Conservation (phyloP, 805 yeast species). For the Candida boleticola region DNA sequence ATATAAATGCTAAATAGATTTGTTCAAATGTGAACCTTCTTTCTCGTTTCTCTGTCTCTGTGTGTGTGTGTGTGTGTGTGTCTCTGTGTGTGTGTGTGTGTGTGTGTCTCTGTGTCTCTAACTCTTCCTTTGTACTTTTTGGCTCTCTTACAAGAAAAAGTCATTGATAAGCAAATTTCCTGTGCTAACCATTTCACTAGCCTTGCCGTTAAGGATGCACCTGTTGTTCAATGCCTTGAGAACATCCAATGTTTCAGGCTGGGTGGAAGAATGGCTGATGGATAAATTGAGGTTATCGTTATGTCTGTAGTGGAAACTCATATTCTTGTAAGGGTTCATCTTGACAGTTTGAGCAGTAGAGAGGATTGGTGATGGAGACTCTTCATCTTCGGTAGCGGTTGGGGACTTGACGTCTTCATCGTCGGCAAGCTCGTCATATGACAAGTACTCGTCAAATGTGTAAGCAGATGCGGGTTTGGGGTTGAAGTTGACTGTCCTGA, state of each 20-base stretch:
- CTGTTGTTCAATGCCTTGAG: constrained; percentile 33
- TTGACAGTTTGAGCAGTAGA: constrained; percentile 7
- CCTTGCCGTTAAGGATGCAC: constrained; percentile 38
- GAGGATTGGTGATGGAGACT: neutral
- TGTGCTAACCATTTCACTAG: constrained; percentile 44
- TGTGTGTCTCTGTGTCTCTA: no score
- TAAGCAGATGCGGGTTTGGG: constrained; percentile 23
- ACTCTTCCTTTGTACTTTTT: neutral
- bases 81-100: no score
- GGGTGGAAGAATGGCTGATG: constrained; percentile 15
- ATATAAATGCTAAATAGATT: neutral
- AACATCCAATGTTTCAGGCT: constrained; percentile 22
- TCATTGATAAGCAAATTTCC: constrained; percentile 42
- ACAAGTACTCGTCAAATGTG: constrained; percentile 33
- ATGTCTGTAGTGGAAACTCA: constrained; percentile 39
- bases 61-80: no score
- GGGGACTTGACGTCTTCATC: constrained; percentile 11
- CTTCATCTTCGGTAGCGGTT: constrained; percentile 8
- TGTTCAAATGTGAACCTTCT: neutral
- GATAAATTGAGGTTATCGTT: constrained; percentile 35
- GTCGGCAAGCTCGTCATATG: constrained; percentile 27
- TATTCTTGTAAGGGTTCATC: constrained; percentile 17
- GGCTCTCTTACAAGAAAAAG: constrained; percentile 34
- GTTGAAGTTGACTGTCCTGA: constrained; percentile 35
- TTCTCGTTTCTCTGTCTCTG: neutral